Percentiles rank a stretch among this genome's conserved stretches.
These are phyloP conservation scores for Odonthalia washingtoniensis DNA, from an alignment of 31 red algal genomes.

Conservation along the genomic window DNA sequence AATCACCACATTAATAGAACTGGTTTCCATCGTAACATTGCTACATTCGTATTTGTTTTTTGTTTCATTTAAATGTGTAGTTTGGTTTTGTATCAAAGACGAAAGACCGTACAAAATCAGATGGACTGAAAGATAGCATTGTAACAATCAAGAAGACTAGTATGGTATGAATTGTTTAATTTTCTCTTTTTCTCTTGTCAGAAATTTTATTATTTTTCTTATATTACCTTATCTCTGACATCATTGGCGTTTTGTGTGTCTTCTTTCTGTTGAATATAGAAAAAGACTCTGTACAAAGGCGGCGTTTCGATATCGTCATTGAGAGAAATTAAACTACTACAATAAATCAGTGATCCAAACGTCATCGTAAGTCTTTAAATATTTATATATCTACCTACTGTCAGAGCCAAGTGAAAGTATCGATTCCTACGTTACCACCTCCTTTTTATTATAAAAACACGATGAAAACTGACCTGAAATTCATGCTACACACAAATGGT, in stretches of 20 bases:
- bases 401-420: too few relatives aligned
- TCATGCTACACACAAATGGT: too few relatives aligned
- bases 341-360: slow-evolving; percentile 92
- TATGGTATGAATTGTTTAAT: slow-evolving; percentile 59
- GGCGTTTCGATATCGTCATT: slow-evolving; percentile 89
- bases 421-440: too few relatives aligned
- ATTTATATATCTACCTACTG: too few relatives aligned
- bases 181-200: not conserved
- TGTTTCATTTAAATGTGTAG: slow-evolving; percentile 71
- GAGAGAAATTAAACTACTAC: slow-evolving; percentile 93
- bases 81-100: slow-evolving; percentile 93
- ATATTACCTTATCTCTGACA: not conserved
- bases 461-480: too few relatives aligned
- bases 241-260: not conserved
- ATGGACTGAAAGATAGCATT: slow-evolving; percentile 48
- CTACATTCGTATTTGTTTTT: too few relatives aligned
- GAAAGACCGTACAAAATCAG: slow-evolving; percentile 60
- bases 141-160: slow-evolving; percentile 98
- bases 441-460: too few relatives aligned
- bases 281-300: slow-evolving; percentile 80
- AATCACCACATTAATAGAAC: not conserved
- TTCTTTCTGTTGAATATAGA: not conserved
- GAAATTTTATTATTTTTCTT: not conserved
- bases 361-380: slow-evolving; percentile 97
- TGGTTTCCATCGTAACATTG: too few relatives aligned